phyloP scores from a whole-genome alignment of 2,329 filamentous ascomycete species.

The Clarireedia homoeocarpa region DNA sequence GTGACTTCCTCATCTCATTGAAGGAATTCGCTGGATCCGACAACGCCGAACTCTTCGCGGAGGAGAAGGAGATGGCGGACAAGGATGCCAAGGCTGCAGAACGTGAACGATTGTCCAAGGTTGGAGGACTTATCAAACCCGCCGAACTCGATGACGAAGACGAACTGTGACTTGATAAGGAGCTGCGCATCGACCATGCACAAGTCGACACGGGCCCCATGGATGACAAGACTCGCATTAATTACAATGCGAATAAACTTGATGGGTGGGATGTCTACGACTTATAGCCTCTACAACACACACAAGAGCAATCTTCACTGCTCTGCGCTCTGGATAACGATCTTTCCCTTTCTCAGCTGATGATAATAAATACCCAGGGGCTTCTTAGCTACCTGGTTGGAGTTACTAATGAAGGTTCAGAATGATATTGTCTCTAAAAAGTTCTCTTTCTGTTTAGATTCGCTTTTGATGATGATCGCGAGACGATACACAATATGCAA shows the following conservation, averaged over 20 bases:
- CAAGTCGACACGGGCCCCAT: conserved; percentile 11
- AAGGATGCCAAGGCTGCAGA: conserved; percentile 80
- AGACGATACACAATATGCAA: conserved; percentile 22
- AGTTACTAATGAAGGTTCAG: conserved; percentile 19
- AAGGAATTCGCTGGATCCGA: conserved; percentile 89
- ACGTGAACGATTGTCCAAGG: conserved; percentile 85
- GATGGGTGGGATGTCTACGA: conserved; percentile 64
- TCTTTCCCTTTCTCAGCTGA: conserved; percentile 13
- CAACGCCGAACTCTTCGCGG: conserved; percentile 86
- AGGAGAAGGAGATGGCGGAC: conserved; percentile 90
- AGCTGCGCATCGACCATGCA: conserved; percentile 52
- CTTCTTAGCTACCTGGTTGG: conserved; percentile 20
- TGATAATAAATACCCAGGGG: conserved; percentile 13
- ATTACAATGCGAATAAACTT: conserved; percentile 30
- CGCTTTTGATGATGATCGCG: conserved; percentile 20
- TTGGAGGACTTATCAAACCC: conserved; percentile 91
- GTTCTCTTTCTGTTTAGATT: conserved; percentile 24
- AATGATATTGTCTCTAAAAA: conserved; percentile 27
- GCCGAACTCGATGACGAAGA: conserved; percentile 88
- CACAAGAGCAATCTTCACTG: conserved; percentile 3
- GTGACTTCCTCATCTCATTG: conserved; percentile 93
- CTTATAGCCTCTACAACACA: conserved; percentile 33
- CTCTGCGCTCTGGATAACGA: conserved; percentile 20
- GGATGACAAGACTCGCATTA: not conserved
- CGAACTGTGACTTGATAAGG: conserved; percentile 75